Base-by-base conservation (phyloP, 2,329 filamentous ascomycete genomes). In the Stagonosporopsis vannaccii region DNA sequence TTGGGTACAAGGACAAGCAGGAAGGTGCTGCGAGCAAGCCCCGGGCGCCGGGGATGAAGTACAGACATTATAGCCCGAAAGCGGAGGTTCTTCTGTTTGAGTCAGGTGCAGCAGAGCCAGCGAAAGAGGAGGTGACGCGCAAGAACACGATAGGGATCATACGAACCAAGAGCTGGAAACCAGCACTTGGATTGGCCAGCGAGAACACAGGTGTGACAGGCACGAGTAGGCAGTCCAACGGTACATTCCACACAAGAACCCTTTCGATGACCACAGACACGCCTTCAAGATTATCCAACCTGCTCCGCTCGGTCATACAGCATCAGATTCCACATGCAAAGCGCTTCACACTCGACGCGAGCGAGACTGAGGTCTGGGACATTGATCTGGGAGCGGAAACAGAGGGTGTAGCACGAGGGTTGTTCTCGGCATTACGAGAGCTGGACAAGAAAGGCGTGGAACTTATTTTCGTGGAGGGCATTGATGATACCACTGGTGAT, bases 41-140 rank as follows among this genome's bases (percentile, higher is more conserved):
- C 0, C 84, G 91, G 53, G 95, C 95, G 0, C 95, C 95, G 0
- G 95, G 95, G 1, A 99, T 99, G 95, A 99, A 99, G 78, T 99
- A 99, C 75, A 91, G 95, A 72, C 95, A 99, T 74, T 99, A 99
- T 71, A 96, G 93, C 39, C 95, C 95, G 1, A 91, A 88, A 74
- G 96, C 95, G 1, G 87, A 84, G 41, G 93, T 99, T 2, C 80
- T 96, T 13, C 81, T 98, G 1, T 96, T 92, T 71, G 91, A 97
- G 73, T 77, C 84, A 26, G 80, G 78, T 1, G 63, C 73, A 71
- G 73, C 59, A 17, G 55, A 66, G 25, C 60, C 77, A 20, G 61
- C 65, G 59, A 4, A 39, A 2, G 65, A 71, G 4, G 71, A 77
- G 15, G 43, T 78, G 2, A 56, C 61, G 23, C 63, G 59, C 0